Conservation (phyloP, 2,329 filamentous ascomycete genomes). For the Penicillium sp. region DNA sequence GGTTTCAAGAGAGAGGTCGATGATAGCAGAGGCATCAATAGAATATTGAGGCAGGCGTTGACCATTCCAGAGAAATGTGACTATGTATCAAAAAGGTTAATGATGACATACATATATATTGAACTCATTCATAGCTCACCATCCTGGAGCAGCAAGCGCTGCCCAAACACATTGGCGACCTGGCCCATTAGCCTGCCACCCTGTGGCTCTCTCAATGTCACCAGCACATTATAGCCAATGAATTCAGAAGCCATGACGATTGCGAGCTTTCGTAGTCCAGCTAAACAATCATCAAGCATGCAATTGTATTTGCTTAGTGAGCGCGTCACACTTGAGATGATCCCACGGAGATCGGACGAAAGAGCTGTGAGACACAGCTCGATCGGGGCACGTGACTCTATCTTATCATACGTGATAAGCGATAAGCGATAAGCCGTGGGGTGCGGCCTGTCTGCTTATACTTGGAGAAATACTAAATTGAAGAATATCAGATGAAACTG, state of each 20-base stretch:
- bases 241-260: slow-evolving; percentile 64
- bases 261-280: not conserved
- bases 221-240: slow-evolving; percentile 71
- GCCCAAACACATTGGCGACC: slow-evolving; percentile 67
- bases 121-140: slow-evolving; percentile 50
- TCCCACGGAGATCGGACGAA: slow-evolving; percentile 10
- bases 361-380: slow-evolving; percentile 19
- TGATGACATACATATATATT: slow-evolving; percentile 13
- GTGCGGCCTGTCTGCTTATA: too few relatives aligned
- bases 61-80: slow-evolving; percentile 49
- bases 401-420: slow-evolving; percentile 26
- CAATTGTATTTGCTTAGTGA: not conserved
- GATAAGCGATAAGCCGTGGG: not conserved
- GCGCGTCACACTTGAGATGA: slow-evolving; percentile 2
- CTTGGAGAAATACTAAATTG: too few relatives aligned
- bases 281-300: not conserved
- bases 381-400: slow-evolving; percentile 18
- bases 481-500: too few relatives aligned
- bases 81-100: slow-evolving; percentile 25
- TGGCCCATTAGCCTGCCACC: slow-evolving; percentile 65
- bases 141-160: slow-evolving; percentile 67
- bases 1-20: slow-evolving; percentile 47
- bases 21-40: slow-evolving; percentile 57
- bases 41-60: slow-evolving; percentile 53
- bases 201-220: slow-evolving; percentile 66